phyloP scores from a whole-genome alignment of 805 yeast species.

The Starmerella bombi region DNA sequence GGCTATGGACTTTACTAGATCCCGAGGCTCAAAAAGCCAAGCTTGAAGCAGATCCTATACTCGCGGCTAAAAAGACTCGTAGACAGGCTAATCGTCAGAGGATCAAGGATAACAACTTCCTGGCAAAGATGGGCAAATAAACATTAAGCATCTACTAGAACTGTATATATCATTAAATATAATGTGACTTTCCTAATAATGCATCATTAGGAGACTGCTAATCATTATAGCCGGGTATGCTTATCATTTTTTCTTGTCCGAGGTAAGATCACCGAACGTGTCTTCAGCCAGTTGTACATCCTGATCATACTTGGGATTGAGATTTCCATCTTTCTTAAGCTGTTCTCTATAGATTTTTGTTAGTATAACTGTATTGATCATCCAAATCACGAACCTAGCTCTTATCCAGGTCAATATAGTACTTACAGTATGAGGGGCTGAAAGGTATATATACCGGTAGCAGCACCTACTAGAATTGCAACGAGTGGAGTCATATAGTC shows the following conservation, averaged over 20 bases:
- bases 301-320: conserved; percentile 20
- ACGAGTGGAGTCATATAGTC: conserved; percentile 18
- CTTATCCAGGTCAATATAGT: neutral
- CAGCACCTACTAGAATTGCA: conserved; percentile 19
- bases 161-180: neutral
- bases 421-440: conserved; percentile 24
- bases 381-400: no score
- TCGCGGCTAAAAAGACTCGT: conserved; percentile 55
- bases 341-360: conserved; percentile 19
- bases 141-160: neutral
- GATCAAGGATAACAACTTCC: conserved; percentile 69
- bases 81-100: conserved; percentile 52
- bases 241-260: neutral
- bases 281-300: conserved; percentile 14
- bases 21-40: conserved; percentile 43
- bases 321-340: conserved; percentile 22
- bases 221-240: no score
- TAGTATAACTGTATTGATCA: neutral
- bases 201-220: neutral
- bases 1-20: conserved; percentile 86
- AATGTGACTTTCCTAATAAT: neutral
- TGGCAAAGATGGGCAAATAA: conserved; percentile 38
- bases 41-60: conserved; percentile 47
- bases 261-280: conserved; percentile 14
- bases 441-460: conserved; percentile 22